A percentile compares a stretch with the other conserved stretches of the same genome.
Conservation (phyloP, 306 rosid species). For the Pterocarpus macrocarpus region DNA sequence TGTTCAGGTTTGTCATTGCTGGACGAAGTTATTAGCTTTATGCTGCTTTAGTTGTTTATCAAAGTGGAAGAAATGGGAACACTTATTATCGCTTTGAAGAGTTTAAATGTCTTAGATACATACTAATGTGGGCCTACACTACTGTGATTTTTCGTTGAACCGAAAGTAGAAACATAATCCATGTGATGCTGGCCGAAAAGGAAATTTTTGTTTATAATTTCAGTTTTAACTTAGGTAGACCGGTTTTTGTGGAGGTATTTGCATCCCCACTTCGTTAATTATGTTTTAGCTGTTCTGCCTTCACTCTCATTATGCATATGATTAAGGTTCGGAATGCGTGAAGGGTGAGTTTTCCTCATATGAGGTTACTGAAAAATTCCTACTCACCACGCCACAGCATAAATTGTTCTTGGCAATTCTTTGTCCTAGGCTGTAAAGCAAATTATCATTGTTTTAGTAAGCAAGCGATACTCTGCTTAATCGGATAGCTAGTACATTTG, state of each 20-base stretch:
- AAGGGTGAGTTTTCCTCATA: background rate
- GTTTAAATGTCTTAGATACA: background rate
- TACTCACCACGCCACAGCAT: background rate
- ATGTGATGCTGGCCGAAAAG: background rate
- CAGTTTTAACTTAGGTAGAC: background rate
- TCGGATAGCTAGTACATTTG: conserved; percentile 19
- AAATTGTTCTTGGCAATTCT: background rate
- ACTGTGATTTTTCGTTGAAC: background rate
- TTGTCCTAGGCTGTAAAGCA: background rate
- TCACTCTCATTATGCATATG: background rate
- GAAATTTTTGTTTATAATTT: background rate
- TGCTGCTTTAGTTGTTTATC: background rate
- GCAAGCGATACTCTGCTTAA: background rate
- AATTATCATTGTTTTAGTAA: background rate
- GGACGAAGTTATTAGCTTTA: conserved; percentile 4
- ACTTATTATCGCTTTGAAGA: background rate
- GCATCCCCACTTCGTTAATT: background rate
- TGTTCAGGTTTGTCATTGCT: conserved; percentile 63
- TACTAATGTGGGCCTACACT: background rate
- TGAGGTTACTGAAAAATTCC: background rate
- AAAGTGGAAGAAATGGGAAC: background rate
- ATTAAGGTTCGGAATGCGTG: too few species aligned
- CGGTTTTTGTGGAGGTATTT: background rate
- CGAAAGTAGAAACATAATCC: background rate
- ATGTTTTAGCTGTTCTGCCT: conserved; percentile 15